Evolutionary conservation across 192 early-diverging fungal genomes (phyloP).

Genomic region (Chytriomyces confervae): DNA sequence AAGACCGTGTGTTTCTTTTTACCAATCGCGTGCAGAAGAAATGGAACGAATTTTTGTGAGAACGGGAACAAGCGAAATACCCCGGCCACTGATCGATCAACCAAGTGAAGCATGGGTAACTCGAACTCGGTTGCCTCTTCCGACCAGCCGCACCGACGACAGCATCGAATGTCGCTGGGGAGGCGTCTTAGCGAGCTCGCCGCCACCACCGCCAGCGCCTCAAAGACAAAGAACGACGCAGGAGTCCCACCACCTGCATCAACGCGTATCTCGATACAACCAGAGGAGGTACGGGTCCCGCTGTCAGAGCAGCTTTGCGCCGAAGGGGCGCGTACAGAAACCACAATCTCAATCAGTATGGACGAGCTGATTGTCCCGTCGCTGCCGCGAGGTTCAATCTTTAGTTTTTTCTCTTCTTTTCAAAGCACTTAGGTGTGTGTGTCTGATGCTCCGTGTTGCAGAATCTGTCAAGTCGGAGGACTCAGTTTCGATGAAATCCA

Average conservation of each 20-base stretch:
- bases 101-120: constrained; percentile 14
- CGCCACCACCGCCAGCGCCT: not conserved
- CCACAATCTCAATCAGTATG: not conserved
- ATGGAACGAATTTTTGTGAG: too few relatives aligned
- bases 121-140: constrained; percentile 10
- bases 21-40: too few relatives aligned
- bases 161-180: not conserved
- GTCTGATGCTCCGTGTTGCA: too few relatives aligned
- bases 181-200: not conserved
- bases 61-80: too few relatives aligned
- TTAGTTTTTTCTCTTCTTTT: too few relatives aligned
- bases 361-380: not conserved
- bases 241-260: not conserved
- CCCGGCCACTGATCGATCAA: too few relatives aligned
- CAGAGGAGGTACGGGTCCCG: not conserved
- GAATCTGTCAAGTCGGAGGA: too few relatives aligned
- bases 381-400: not conserved
- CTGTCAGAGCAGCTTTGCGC: not conserved
- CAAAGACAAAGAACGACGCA: not conserved
- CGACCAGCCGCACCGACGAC: not conserved
- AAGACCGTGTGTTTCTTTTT: too few relatives aligned
- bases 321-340: not conserved
- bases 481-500: too few relatives aligned
- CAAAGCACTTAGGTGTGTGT: too few relatives aligned
- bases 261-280: not conserved